These are phyloP conservation scores for Aspergillus hiratsukae DNA, from an alignment of 2,329 filamentous ascomycete genomes.

Conservation along the genomic window DNA sequence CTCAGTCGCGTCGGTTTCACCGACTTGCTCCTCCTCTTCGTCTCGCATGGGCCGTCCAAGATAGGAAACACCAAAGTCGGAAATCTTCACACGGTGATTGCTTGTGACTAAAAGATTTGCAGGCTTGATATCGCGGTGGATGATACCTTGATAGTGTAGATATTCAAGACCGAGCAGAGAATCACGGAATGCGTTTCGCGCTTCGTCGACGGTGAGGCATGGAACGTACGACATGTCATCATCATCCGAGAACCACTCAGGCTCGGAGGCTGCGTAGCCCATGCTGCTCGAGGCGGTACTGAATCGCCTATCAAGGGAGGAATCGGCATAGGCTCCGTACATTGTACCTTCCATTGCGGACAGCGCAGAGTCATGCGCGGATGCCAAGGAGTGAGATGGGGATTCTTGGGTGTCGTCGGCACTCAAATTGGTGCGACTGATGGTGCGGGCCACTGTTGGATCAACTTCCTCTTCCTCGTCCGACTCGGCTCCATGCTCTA, in stretches of 20 bases:
- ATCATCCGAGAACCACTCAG: slow-evolving; percentile 48
- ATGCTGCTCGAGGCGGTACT: slow-evolving; percentile 70
- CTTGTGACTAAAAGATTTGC: slow-evolving; percentile 86
- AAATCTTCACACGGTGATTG: slow-evolving; percentile 89
- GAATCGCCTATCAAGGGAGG: slow-evolving; percentile 63
- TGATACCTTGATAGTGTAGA: slow-evolving; percentile 79
- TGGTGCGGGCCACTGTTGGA: slow-evolving; percentile 28
- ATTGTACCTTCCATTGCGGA: slow-evolving; percentile 71
- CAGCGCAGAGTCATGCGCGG: slow-evolving; percentile 30
- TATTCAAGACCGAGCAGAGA: slow-evolving; percentile 92
- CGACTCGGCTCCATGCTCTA: slow-evolving; percentile 68
- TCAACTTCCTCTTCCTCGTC: slow-evolving; percentile 41
- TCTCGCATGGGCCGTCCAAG: slow-evolving; percentile 84
- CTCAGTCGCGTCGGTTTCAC: slow-evolving; percentile 78
- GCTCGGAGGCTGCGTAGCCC: slow-evolving; percentile 41
- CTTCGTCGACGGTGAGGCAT: slow-evolving; percentile 80
- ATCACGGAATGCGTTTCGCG: slow-evolving; percentile 81
- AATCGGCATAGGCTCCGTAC: slow-evolving; percentile 66
- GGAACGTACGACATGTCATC: slow-evolving; percentile 93
- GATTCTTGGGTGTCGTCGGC: slow-evolving; percentile 53
- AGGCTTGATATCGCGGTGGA: slow-evolving; percentile 80
- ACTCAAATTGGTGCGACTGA: slow-evolving; percentile 31
- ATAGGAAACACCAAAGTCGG: slow-evolving; percentile 97
- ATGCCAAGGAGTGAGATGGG: slow-evolving; percentile 50
- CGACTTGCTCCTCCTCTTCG: slow-evolving; percentile 71